A percentile compares a stretch with the other conserved stretches of the same genome.
Conservation (phyloP, 257 asterid species). For the Gardenia jasminoides region DNA sequence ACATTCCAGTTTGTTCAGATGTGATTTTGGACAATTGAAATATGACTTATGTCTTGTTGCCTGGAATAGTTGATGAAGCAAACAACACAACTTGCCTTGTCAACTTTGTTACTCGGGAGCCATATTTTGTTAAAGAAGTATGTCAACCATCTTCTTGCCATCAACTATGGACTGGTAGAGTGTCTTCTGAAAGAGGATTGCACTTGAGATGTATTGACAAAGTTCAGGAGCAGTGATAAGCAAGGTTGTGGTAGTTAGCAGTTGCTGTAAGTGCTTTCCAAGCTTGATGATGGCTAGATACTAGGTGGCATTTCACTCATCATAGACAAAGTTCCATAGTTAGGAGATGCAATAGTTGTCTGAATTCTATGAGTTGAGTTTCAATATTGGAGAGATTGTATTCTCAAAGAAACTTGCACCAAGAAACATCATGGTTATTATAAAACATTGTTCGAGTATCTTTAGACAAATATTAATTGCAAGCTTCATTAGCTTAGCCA, state of each 20-base stretch:
- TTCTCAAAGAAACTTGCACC: background rate
- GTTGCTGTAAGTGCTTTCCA: slow-evolving; percentile 69
- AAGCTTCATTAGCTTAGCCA: background rate
- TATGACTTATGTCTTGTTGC: too few species aligned
- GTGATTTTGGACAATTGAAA: too few species aligned
- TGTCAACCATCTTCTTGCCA: slow-evolving; percentile 68
- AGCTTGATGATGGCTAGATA: slow-evolving; percentile 64
- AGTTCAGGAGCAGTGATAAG: slow-evolving; percentile 65
- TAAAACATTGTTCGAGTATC: background rate
- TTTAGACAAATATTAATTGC: background rate
- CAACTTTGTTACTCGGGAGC: slow-evolving; percentile 71
- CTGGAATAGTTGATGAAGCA: background rate
- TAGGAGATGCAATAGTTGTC: slow-evolving; percentile 73
- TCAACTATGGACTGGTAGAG: slow-evolving; percentile 65
- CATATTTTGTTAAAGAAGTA: slow-evolving; percentile 59
- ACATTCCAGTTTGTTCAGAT: too few species aligned
- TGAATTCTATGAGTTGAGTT: slow-evolving; percentile 14
- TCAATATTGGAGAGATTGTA: slow-evolving; percentile 7
- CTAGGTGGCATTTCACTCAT: slow-evolving; percentile 75
- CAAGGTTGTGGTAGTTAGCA: slow-evolving; percentile 60
- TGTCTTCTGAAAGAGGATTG: slow-evolving; percentile 69
- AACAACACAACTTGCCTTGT: slow-evolving; percentile 41
- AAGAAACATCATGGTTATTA: background rate
- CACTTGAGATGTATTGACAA: slow-evolving; percentile 62
- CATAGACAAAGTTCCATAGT: slow-evolving; percentile 71